Base-by-base conservation (phyloP, 768 basidiomycete genomes). In the Podaxis carcinomalis region DNA sequence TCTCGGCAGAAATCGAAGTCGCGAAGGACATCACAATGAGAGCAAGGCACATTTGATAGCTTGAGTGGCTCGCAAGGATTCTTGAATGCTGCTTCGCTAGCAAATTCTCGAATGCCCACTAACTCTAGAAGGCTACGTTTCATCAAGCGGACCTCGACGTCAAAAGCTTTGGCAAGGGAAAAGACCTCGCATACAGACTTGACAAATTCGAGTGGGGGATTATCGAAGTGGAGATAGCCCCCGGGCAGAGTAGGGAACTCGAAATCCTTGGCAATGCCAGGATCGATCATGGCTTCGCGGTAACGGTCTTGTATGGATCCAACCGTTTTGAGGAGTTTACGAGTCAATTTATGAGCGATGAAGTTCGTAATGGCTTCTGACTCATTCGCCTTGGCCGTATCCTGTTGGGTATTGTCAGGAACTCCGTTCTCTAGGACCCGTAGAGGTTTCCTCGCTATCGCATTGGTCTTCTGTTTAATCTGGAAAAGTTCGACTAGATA, bases 1-100 rank as follows among this genome's bases (percentile, higher is more conserved):
- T 98, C 96, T 14, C 96, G 85, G 70, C 96, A 98, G 68, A 99
- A 91, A 72, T 99, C 97, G 68, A 99, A 92, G 71, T 96, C 94
- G 2, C 90, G 85, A 62, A 95, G 80, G 13, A 78, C 75, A 71
- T 94, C 95, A 74, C 92, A 98, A 67, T 88, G 84, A 44, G 83
- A 85, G 70, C 96, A 98, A 32, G 95, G 91, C 39, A 98, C 89
- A 70, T 92, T 92, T 47, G 87, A 78, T 27, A 98, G 73, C 66
- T 90, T 89, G 58, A 96, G 80, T 7, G 92, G 85, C 69, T 93
- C 89, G 75, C 95, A 98, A 0, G 95, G 95, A 70, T 97, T 97
- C 56, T 85, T 85, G 80, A 95, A 99, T 1, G 80, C 72, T 3
- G 95, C 95, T 53, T 95, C 91, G 56, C 77, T 76, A 5, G 93